phyloP scores from a whole-genome alignment of 257 asterid genomes.

The Plectranthus barbatus region DNA sequence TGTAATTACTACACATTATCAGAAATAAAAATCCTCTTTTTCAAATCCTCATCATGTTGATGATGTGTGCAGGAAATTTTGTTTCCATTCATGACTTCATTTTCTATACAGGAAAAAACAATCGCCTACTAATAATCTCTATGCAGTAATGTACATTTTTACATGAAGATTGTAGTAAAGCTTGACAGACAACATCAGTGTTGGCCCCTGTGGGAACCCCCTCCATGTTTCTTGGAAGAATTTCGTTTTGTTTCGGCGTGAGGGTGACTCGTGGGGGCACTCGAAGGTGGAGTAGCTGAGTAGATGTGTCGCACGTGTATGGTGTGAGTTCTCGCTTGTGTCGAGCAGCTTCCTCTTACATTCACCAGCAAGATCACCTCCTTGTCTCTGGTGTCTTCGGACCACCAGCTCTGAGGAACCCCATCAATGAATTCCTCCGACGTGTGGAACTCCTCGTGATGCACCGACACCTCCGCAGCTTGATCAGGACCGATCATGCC shows the following conservation, averaged over 20 bases:
- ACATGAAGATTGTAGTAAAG: background rate
- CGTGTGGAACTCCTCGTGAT: constrained; percentile 56
- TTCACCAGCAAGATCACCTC: constrained; percentile 55
- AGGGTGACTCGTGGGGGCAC: background rate
- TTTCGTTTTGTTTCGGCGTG: constrained; percentile 25
- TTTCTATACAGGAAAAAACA: no score
- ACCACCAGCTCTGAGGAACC: constrained; percentile 73
- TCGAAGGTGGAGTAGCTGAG: constrained; percentile 17
- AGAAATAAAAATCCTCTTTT: constrained; percentile 6
- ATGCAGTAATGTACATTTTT: constrained; percentile 6
- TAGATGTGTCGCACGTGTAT: constrained; percentile 39
- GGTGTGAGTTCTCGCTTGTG: constrained; percentile 35
- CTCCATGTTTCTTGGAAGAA: constrained; percentile 32
- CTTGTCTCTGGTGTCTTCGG: constrained; percentile 65
- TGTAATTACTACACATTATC: constrained; percentile 4
- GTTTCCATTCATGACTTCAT: background rate
- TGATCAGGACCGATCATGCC: constrained; percentile 60
- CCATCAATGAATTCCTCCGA: constrained; percentile 57
- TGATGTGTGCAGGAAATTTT: background rate
- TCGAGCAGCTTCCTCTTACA: constrained; percentile 46
- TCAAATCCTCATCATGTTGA: background rate
- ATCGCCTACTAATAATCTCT: no score
- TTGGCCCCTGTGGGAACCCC: constrained; percentile 27
- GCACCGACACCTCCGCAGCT: constrained; percentile 39
- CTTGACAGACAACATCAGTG: background rate